Conservation (phyloP, 371 early-diverging fungal species). For the Entomophthora muscae region DNA sequence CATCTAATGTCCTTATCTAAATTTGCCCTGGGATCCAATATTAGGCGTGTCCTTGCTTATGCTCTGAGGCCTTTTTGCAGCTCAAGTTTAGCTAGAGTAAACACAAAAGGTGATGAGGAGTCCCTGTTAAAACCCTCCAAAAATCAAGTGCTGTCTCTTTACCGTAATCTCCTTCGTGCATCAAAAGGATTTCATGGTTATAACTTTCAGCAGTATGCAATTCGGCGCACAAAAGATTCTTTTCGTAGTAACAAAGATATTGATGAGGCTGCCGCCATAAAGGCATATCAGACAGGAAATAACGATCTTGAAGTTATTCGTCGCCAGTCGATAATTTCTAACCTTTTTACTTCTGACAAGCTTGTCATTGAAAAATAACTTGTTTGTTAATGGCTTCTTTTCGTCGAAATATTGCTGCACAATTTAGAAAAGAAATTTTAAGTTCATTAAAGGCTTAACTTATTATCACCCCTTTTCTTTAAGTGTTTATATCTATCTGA, state of each 20-base stretch:
- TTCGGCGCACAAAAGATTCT: slow-evolving; percentile 41
- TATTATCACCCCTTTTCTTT: too few species aligned
- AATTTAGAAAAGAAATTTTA: too few species aligned
- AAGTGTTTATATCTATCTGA: too few species aligned
- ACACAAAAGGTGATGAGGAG: neutral
- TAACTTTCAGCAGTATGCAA: slow-evolving; percentile 55
- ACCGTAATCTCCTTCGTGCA: slow-evolving; percentile 38
- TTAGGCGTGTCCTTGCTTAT: neutral
- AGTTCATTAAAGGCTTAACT: too few species aligned
- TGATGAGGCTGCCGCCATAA: slow-evolving; percentile 29
- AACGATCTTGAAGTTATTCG: slow-evolving; percentile 40
- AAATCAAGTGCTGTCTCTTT: slow-evolving; percentile 32
- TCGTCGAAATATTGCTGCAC: too few species aligned
- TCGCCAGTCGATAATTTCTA: slow-evolving; percentile 42
- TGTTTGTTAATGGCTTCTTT: too few species aligned
- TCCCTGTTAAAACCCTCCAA: neutral
- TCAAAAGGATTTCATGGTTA: slow-evolving; percentile 38
- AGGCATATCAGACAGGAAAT: slow-evolving; percentile 27
- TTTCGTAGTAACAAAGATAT: slow-evolving; percentile 36
- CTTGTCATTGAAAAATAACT: slow-evolving; percentile 32
- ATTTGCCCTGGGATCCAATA: neutral
- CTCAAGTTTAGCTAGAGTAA: neutral
- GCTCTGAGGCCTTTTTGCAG: neutral
- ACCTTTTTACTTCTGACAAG: slow-evolving; percentile 31
- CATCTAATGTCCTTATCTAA: neutral